Conservation (phyloP, 768 basidiomycete species). For the Rhodotorula toruloides region DNA sequence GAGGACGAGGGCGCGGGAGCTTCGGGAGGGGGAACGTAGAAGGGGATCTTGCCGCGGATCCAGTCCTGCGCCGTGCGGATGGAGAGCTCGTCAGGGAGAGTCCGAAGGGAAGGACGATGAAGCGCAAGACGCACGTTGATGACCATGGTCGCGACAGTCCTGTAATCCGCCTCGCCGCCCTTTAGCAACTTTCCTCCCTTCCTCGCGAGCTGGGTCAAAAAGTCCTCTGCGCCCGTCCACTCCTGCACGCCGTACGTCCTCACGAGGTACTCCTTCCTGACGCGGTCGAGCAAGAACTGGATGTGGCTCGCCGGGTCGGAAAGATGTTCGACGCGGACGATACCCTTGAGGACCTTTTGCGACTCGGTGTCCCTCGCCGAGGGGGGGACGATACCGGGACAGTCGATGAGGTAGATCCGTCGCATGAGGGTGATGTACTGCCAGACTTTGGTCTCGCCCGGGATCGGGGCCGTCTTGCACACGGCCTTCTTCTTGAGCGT, state of each 20-base stretch:
- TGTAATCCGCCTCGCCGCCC: constrained; percentile 88
- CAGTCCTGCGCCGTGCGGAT: constrained; percentile 66
- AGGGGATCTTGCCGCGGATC: constrained; percentile 95
- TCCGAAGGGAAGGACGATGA: constrained; percentile 55
- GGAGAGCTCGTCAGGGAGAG: constrained; percentile 60
- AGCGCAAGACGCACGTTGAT: constrained; percentile 55
- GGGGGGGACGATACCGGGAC: constrained; percentile 94
- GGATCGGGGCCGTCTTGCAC: constrained; percentile 90
- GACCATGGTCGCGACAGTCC: constrained; percentile 88
- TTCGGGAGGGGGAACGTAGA: constrained; percentile 88
- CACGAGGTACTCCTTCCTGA: constrained; percentile 83
- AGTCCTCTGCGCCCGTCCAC: constrained; percentile 60
- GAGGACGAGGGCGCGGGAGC: background rate
- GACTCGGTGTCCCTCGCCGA: constrained; percentile 86
- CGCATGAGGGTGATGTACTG: constrained; percentile 97
- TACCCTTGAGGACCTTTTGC: constrained; percentile 89
- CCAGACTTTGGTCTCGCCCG: constrained; percentile 99
- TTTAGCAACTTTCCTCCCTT: constrained; percentile 88
- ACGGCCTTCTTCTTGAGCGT: constrained; percentile 97
- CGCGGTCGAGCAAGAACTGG: constrained; percentile 74
- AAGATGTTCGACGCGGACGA: constrained; percentile 90
- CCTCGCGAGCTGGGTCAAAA: constrained; percentile 77
- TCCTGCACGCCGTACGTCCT: constrained; percentile 71
- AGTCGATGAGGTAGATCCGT: constrained; percentile 97
- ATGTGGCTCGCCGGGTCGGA: constrained; percentile 89